A percentile compares a stretch with the other conserved stretches of the same genome.
phyloP scores from a whole-genome alignment of 257 asterid genomes.

The Rhazya stricta region DNA sequence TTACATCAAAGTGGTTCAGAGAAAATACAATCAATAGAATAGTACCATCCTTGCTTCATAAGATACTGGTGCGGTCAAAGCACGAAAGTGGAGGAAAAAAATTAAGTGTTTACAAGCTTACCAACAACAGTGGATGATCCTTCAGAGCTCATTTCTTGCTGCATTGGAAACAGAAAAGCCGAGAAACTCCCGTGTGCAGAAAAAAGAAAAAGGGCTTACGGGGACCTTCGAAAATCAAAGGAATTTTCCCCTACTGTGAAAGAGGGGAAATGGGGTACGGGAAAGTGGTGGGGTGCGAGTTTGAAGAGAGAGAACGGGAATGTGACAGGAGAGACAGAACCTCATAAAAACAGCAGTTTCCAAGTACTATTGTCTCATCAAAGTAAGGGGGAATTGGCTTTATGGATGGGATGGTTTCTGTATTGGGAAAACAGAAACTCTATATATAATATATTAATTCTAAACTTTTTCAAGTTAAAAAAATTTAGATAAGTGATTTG shows the following conservation, averaged over 20 bases:
- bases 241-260: neutral
- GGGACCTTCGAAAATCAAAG: conserved; percentile 3
- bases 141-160: conserved; percentile 54
- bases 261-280: neutral
- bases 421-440: too few species aligned
- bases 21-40: neutral
- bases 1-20: neutral
- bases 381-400: neutral
- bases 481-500: too few species aligned
- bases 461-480: too few species aligned
- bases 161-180: conserved; percentile 19
- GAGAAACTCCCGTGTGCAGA: neutral
- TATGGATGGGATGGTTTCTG: too few species aligned
- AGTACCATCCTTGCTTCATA: neutral
- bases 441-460: too few species aligned
- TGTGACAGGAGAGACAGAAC: neutral
- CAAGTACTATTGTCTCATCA: neutral
- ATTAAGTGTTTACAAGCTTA: conserved; percentile 27
- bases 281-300: neutral
- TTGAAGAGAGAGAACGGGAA: neutral
- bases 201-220: neutral
- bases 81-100: neutral
- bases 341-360: conserved; percentile 12
- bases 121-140: conserved; percentile 66
- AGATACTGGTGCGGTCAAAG: neutral